Conservation (phyloP, 2,329 filamentous ascomycete genomes). For the Purpureocillium takamizusanense region DNA sequence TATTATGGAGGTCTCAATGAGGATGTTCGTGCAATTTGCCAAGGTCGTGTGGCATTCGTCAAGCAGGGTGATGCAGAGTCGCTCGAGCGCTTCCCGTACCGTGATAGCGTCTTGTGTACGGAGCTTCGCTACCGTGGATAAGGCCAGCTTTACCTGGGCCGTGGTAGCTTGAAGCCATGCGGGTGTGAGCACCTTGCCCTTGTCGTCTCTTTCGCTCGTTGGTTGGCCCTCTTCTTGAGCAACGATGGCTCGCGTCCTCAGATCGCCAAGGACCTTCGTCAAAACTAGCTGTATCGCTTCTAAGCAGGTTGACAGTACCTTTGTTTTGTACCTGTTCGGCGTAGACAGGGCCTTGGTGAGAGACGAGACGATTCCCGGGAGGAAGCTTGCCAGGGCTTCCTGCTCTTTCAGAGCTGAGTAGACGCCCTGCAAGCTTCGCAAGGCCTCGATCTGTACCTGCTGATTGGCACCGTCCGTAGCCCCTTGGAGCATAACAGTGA, state of each 20-base stretch:
- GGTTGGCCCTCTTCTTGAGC: conserved; percentile 17
- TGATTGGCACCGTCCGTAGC: conserved; percentile 55
- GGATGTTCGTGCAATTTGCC: conserved; percentile 56
- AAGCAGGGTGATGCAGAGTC: conserved; percentile 64
- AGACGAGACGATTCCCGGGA: conserved; percentile 80
- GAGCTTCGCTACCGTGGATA: conserved; percentile 69
- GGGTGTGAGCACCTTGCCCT: conserved; percentile 30
- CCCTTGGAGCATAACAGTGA: conserved; percentile 71
- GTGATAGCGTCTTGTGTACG: conserved; percentile 61
- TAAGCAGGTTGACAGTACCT: conserved; percentile 55
- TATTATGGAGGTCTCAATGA: conserved; percentile 74
- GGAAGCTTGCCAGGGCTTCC: conserved; percentile 71
- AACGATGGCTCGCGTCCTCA: conserved; percentile 40
- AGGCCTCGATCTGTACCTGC: conserved; percentile 62
- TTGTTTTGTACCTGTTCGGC: conserved; percentile 46
- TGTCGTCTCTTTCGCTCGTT: conserved; percentile 13
- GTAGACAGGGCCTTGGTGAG: conserved; percentile 67
- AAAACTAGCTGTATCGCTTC: conserved; percentile 47
- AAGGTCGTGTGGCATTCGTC: conserved; percentile 72
- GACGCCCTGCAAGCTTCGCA: conserved; percentile 54
- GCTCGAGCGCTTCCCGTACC: conserved; percentile 58
- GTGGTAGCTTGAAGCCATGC: conserved; percentile 74
- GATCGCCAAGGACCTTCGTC: conserved; percentile 46
- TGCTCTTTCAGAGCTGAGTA: conserved; percentile 58
- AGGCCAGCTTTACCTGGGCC: conserved; percentile 72